Percentiles rank a stretch among this genome's conserved stretches.
These are phyloP conservation scores for Boletus eberwhitei DNA, from an alignment of 768 basidiomycete species.

Conservation along the genomic window DNA sequence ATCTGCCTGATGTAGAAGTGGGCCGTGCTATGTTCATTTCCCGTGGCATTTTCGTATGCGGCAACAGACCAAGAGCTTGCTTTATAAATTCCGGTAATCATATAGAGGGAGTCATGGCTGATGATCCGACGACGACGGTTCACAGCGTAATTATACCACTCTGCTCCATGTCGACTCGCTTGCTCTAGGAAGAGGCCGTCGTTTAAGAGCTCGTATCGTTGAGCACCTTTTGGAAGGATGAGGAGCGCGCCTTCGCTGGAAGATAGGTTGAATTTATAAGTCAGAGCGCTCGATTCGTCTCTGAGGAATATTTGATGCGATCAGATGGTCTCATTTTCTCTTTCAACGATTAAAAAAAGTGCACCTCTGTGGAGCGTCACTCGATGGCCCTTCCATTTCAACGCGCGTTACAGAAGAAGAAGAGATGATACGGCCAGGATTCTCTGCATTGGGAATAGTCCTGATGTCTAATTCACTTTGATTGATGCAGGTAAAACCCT, in stretches of 20 bases:
- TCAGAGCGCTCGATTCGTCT: background rate
- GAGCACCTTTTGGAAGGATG: background rate
- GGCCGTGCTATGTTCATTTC: background rate
- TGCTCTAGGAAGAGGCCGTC: background rate
- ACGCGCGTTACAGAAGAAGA: background rate
- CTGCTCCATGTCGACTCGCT: background rate
- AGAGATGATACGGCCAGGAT: background rate
- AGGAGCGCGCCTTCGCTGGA: background rate
- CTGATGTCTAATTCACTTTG: constrained; percentile 4
- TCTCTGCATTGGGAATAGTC: background rate
- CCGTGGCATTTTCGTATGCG: background rate
- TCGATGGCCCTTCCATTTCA: background rate
- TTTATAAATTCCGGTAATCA: background rate
- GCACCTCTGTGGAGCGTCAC: background rate
- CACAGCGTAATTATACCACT: background rate
- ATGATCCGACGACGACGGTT: background rate
- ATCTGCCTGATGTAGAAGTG: background rate
- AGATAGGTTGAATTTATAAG: background rate
- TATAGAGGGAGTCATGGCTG: background rate
- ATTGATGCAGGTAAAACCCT: constrained; percentile 21
- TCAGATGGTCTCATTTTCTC: background rate
- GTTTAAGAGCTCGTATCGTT: background rate
- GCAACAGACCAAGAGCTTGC: constrained; percentile 26
- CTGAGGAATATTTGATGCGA: background rate
- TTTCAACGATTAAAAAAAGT: background rate